Conservation (phyloP, 345 rosid genomes). For the Acer saccharum region DNA sequence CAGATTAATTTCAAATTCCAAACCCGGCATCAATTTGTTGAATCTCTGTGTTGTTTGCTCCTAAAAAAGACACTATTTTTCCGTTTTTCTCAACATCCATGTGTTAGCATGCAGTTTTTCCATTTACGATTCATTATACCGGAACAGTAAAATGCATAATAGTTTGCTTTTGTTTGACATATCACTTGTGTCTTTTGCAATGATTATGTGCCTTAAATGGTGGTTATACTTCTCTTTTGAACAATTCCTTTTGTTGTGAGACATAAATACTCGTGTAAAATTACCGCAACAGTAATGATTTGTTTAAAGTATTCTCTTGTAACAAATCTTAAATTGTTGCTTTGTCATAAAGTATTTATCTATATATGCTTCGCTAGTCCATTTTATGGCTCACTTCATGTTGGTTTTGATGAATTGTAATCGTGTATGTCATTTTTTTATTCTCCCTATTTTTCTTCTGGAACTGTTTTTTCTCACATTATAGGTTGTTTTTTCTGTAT, state of each 20-base stretch:
- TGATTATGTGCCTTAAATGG: not conserved
- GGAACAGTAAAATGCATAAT: not conserved
- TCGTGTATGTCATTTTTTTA: not conserved
- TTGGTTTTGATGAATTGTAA: not conserved
- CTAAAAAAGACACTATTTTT: not conserved
- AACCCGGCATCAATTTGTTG: not conserved
- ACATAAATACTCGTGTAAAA: not conserved
- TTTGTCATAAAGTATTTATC: not conserved
- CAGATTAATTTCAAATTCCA: not conserved
- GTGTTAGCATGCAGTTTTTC: not conserved
- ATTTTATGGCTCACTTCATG: not conserved
- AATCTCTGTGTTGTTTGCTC: not conserved
- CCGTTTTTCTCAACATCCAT: not conserved
- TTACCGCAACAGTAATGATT: not conserved
- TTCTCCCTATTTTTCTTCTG: not conserved
- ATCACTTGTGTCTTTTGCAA: not conserved
- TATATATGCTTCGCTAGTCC: not conserved
- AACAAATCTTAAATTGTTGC: not conserved
- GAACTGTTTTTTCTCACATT: not conserved
- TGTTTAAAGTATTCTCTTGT: not conserved
- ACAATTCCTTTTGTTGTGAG: slow-evolving; percentile 3
- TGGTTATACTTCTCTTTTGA: slow-evolving; percentile 6
- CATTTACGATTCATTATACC: not conserved
- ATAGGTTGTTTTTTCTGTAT: not conserved
- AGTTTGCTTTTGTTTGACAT: not conserved